Evolutionary conservation across 345 rosid species (phyloP).

Genomic region (Angophora floribunda): DNA sequence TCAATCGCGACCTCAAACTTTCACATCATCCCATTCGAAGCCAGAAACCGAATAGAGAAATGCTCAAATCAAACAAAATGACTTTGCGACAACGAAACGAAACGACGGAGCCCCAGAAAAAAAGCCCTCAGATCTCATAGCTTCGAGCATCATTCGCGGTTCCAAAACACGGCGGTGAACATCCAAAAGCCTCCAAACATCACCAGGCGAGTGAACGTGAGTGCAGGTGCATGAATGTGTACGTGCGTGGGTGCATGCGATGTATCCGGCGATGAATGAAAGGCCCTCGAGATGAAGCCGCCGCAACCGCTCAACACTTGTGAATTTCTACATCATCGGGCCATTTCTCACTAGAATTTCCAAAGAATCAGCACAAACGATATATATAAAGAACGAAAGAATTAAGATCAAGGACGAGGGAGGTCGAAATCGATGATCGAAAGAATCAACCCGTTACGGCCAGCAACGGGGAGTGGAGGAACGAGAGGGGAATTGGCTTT

Average conservation of each 20-base stretch:
- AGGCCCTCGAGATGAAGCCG: not conserved
- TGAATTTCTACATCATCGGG: conserved; percentile 2
- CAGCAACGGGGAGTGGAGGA: not conserved
- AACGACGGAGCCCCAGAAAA: not conserved
- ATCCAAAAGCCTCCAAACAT: not conserved
- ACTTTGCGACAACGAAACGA: not conserved
- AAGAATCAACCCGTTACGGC: not conserved
- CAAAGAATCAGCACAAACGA: not conserved
- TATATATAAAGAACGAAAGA: not conserved
- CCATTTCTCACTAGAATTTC: not conserved
- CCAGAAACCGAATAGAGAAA: not conserved
- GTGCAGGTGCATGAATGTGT: not conserved
- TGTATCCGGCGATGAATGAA: not conserved
- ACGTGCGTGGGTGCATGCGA: not conserved
- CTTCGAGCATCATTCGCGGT: conserved; percentile 3
- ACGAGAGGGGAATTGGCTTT: not conserved
- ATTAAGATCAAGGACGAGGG: not conserved
- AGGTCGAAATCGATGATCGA: not conserved
- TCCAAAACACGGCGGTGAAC: not conserved
- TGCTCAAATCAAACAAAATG: not conserved
- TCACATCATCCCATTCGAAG: not conserved
- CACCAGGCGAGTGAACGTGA: not conserved
- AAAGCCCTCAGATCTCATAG: conserved; percentile 9
- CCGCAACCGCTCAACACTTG: not conserved
- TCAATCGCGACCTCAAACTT: not conserved